These are phyloP conservation scores for Tulasnella calospora DNA, from an alignment of 768 basidiomycete genomes.

Conservation along the genomic window DNA sequence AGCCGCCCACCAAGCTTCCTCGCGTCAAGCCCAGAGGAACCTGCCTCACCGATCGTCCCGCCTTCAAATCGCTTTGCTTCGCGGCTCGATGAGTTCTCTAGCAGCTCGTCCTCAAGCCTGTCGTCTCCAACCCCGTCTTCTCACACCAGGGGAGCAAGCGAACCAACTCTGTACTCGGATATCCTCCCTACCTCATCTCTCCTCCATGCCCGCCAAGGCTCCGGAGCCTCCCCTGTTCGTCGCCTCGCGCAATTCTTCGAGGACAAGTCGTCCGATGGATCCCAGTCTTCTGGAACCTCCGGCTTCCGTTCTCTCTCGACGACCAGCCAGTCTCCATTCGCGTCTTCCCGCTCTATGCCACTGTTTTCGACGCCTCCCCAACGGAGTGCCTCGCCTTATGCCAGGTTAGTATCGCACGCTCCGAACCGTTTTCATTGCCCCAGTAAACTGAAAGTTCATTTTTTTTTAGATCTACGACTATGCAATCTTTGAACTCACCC, in stretches of 20 bases:
- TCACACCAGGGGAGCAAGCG: not conserved
- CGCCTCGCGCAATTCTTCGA: constrained; percentile 20
- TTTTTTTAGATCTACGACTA: constrained; percentile 10
- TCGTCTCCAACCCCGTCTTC: not conserved
- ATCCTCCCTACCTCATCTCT: not conserved
- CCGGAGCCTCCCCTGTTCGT: constrained; percentile 2
- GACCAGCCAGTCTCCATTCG: not conserved
- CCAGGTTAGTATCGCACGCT: not conserved
- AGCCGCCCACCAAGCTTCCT: constrained; percentile 19
- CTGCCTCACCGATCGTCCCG: not conserved
- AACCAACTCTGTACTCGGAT: not conserved
- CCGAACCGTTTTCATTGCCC: no score
- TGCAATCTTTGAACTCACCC: constrained; percentile 16
- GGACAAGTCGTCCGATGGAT: not conserved
- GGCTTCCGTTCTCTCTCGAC: not conserved
- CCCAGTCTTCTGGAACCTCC: not conserved
- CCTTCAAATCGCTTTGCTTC: not conserved
- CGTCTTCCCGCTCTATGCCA: constrained; percentile 14
- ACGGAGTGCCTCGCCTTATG: not conserved
- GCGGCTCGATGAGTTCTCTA: constrained; percentile 9
- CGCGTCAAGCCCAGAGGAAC: constrained; percentile 2
- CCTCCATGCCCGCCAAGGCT: not conserved
- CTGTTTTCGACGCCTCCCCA: constrained; percentile 8
- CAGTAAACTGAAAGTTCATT: no score
- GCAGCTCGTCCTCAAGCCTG: not conserved